Conservation (phyloP, 768 basidiomycete genomes). For the Saitozyma sp. region DNA sequence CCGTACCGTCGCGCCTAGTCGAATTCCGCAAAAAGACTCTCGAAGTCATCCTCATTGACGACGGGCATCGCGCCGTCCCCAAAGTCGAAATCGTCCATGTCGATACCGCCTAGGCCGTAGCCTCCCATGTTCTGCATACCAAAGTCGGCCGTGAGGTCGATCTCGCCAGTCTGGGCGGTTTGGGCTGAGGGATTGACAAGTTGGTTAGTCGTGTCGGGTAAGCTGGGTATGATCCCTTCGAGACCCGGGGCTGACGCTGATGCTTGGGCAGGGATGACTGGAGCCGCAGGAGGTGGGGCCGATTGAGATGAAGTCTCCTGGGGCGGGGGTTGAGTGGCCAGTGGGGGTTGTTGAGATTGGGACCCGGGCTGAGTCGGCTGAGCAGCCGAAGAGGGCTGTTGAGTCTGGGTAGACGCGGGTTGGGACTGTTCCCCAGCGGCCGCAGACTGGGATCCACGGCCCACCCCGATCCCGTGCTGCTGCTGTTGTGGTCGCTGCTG, state of each 20-base stretch:
- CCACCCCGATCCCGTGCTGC: too few species aligned
- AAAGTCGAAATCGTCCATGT: slow-evolving; percentile 35
- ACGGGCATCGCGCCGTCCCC: slow-evolving; percentile 18
- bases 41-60: slow-evolving; percentile 31
- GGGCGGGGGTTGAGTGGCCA: too few species aligned
- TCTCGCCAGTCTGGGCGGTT: not conserved
- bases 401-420: too few species aligned
- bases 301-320: too few species aligned
- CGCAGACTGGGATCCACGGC: too few species aligned
- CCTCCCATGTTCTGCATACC: not conserved
- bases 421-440: too few species aligned
- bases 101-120: slow-evolving; percentile 13
- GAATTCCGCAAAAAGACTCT: slow-evolving; percentile 28
- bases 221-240: not conserved
- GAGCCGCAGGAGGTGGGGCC: not conserved
- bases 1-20: not conserved
- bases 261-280: not conserved
- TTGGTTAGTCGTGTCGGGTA: not conserved
- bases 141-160: not conserved
- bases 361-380: too few species aligned
- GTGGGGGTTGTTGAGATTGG: too few species aligned
- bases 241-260: not conserved
- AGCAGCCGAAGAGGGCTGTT: too few species aligned
- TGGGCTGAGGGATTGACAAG: not conserved
- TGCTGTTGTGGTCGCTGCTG: too few species aligned